Conservation (phyloP, 148 eudicot genomes). For the Pharnaceum exiguum region DNA sequence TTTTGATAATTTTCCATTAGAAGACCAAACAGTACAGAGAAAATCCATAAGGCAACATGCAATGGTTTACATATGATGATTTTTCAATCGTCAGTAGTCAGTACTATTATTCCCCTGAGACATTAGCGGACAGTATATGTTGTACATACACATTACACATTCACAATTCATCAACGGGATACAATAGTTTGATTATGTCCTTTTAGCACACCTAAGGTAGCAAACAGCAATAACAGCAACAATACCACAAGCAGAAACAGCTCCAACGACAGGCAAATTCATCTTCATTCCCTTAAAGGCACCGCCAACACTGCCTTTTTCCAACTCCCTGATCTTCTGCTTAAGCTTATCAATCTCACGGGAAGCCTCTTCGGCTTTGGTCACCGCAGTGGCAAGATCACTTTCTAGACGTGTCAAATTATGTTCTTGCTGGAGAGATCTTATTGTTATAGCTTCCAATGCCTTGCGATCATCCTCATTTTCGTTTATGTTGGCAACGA, state of each 20-base stretch:
- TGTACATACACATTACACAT: too few relatives aligned
- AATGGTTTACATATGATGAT: too few relatives aligned
- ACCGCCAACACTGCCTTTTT: neutral
- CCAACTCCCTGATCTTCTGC: slow-evolving; percentile 8
- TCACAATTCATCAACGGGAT: too few relatives aligned
- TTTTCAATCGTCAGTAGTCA: too few relatives aligned
- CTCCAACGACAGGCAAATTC: slow-evolving; percentile 20
- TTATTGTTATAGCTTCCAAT: neutral
- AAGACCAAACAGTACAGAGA: too few relatives aligned
- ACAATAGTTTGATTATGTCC: too few relatives aligned
- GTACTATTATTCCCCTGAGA: too few relatives aligned
- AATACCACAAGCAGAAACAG: slow-evolving; percentile 20
- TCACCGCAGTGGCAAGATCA: slow-evolving; percentile 14
- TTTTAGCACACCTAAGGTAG: slow-evolving; percentile 22
- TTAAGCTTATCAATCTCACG: slow-evolving; percentile 14
- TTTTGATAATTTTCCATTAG: too few relatives aligned
- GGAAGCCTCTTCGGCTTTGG: slow-evolving; percentile 6
- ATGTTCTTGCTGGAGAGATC: neutral
- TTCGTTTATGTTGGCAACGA: slow-evolving; percentile 10
- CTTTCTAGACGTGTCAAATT: slow-evolving; percentile 19
- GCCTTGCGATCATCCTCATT: slow-evolving; percentile 1
- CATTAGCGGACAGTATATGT: too few relatives aligned
- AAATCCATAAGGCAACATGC: too few relatives aligned
- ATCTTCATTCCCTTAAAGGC: slow-evolving; percentile 14
- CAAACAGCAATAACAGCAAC: slow-evolving; percentile 14